phyloP scores from a whole-genome alignment of 176 grass and related monocot genomes.

The Eleusine indica region DNA sequence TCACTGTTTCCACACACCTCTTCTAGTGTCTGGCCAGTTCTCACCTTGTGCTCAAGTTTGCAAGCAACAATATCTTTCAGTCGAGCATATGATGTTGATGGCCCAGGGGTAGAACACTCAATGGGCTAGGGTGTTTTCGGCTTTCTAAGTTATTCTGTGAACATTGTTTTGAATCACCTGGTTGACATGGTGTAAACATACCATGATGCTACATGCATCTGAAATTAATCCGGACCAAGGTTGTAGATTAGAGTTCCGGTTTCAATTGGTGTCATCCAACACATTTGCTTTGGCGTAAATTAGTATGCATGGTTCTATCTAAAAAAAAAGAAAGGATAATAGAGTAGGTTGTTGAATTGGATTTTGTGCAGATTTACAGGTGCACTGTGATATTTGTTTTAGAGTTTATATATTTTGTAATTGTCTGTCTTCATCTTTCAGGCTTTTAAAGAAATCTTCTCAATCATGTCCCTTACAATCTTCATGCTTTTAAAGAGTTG shows the following conservation, averaged over 20 bases:
- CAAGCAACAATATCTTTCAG: background rate
- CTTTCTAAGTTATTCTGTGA: slow-evolving; percentile 12
- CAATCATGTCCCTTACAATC: background rate
- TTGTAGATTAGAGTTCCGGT: background rate
- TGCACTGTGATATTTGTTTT: background rate
- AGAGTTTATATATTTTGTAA: background rate
- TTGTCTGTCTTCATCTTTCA: background rate
- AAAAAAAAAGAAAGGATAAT: background rate
- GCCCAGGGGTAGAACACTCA: background rate
- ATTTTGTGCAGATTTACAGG: background rate
- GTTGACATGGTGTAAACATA: slow-evolving; percentile 28
- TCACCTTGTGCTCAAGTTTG: too few species aligned
- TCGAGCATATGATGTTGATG: too few species aligned
- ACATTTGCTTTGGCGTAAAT: background rate
- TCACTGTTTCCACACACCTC: slow-evolving; percentile 8
- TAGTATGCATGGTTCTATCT: background rate
- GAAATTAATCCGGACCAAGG: slow-evolving; percentile 11
- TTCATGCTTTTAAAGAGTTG: background rate
- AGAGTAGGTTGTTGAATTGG: background rate
- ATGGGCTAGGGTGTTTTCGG: background rate
- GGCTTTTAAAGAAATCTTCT: background rate
- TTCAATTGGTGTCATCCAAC: background rate
- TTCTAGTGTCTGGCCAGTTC: too few species aligned
- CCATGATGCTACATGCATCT: background rate
- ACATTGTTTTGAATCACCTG: background rate